Evolutionary conservation across 1,139 yeast species (phyloP), one percentile per base, ranked within the genome.

Genomic region (Suhomyces taliae): DNA sequence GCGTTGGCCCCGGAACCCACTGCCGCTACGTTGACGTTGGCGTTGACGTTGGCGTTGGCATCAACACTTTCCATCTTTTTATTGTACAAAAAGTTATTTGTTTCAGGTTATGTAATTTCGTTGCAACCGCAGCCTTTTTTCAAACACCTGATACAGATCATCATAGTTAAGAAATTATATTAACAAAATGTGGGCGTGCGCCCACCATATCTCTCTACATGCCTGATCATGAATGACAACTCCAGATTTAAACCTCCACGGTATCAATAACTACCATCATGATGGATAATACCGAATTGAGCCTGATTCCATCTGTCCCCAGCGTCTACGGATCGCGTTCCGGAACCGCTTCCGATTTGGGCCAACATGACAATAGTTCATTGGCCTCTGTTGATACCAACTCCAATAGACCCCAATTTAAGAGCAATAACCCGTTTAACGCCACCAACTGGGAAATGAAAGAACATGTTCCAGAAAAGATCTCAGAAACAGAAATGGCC

Each of bases 381-480:
- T 36, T 32, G 36, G 36, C 37, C 29, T 29, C 39, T 7, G 15
- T 10, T 24, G 24, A 19, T 29, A 8, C 43, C 9, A 19, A 34
- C 12, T 27, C 41, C 12, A 34, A 38, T 8, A 15, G 26, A n/a
- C 39, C 39, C 33, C 39, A 43, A 14, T 46, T 48, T 41, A 49
- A 49, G 38, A 47, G 54, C 51, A 56, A 54, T 38, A 62, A 62
- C 45, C 65, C 65, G 8, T 62, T 62, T 35, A 44, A 46, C 15
- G 10, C 27, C n/a, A 14, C 10, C 19, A 34, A 26, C 12, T 39
- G 42, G 41, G 32, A 29, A 29, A 19, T 19, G 24, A 19, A 19
- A 19, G 24, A 19, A 19, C 6, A 19, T 19, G 24, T 4, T 19
- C 24, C 24, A 19, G 24, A 19, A 19, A 19, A 19, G 24, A 19